phyloP scores from a whole-genome alignment of 2,329 filamentous ascomycete genomes.

The Curvularia spicifera region DNA sequence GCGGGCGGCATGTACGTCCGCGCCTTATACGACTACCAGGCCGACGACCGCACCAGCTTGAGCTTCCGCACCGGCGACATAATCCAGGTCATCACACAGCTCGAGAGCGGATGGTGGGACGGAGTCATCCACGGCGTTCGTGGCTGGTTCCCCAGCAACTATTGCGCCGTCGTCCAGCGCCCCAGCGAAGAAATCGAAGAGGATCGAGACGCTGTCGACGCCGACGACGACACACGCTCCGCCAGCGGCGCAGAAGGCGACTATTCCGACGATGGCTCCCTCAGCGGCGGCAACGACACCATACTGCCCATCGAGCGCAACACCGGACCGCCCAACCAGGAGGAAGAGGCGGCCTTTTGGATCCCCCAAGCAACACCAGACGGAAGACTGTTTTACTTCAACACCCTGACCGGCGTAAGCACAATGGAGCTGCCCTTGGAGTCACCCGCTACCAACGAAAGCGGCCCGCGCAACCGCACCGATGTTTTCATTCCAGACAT shows the following conservation, averaged over 20 bases:
- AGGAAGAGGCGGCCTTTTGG: constrained; percentile 95
- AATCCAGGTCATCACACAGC: constrained; percentile 96
- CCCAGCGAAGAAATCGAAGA: constrained; percentile 75
- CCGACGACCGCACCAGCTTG: constrained; percentile 93
- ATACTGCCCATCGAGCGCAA: constrained; percentile 72
- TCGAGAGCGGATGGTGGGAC: constrained; percentile 99
- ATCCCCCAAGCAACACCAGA: constrained; percentile 96
- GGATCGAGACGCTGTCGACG: constrained; percentile 62
- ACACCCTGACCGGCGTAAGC: constrained; percentile 93
- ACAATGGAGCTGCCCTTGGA: constrained; percentile 95
- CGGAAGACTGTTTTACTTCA: constrained; percentile 95
- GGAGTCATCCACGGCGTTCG: constrained; percentile 95
- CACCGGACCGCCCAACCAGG: constrained; percentile 57
- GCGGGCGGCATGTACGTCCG: constrained; percentile 80
- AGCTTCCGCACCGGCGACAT: constrained; percentile 97
- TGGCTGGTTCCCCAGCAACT: constrained; percentile 99
- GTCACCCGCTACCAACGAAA: constrained; percentile 82
- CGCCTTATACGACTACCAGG: constrained; percentile 93
- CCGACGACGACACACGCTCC: constrained; percentile 54
- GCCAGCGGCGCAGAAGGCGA: constrained; percentile 51
- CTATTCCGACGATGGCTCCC: constrained; percentile 55
- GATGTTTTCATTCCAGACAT: constrained; percentile 89
- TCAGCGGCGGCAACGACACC: constrained; percentile 48
- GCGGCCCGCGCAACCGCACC: constrained; percentile 84
- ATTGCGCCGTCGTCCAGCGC: constrained; percentile 84